These are phyloP conservation scores for Colletotrichum ledebouriae DNA, from an alignment of 2,329 filamentous ascomycete genomes.

Conservation along the genomic window DNA sequence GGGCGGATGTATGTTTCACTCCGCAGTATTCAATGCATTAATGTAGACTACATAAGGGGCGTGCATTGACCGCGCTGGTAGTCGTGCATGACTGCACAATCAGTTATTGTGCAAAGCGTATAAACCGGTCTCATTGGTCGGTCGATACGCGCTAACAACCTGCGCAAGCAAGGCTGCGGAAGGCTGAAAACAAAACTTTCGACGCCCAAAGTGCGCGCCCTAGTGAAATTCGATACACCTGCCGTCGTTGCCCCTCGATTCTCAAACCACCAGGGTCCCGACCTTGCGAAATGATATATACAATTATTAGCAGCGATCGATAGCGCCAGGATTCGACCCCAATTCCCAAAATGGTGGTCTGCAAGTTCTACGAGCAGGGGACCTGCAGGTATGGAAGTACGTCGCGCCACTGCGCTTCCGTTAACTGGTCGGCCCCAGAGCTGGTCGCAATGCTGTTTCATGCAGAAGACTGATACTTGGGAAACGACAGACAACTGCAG, in stretches of 20 bases:
- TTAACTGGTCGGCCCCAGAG: neutral
- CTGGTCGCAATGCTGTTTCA: neutral
- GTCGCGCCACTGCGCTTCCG: conserved; percentile 44
- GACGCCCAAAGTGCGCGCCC: conserved; percentile 13
- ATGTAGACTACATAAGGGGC: too few species aligned
- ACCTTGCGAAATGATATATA: conserved; percentile 31
- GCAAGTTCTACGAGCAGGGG: conserved; percentile 65
- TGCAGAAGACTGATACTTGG: conserved; percentile 6
- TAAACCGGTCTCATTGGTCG: conserved; percentile 9
- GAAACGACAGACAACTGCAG: conserved; percentile 61
- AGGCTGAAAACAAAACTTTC: conserved; percentile 37
- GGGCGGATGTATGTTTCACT: too few species aligned
- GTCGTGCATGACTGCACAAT: too few species aligned
- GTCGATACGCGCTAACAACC: conserved; percentile 7
- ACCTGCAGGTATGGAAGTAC: conserved; percentile 66
- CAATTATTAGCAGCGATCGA: neutral
- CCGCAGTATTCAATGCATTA: too few species aligned
- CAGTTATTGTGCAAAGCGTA: too few species aligned
- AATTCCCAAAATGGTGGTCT: conserved; percentile 55
- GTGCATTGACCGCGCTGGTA: too few species aligned
- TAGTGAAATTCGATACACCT: neutral
- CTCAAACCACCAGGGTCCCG: neutral
- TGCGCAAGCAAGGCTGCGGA: conserved; percentile 35
- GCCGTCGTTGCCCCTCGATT: neutral
- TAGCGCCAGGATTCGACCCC: conserved; percentile 9